Percentiles rank a stretch among this genome's conserved stretches.
These are phyloP conservation scores for Taphrina pruni DNA, from an alignment of 1,139 yeast species.

Conservation along the genomic window DNA sequence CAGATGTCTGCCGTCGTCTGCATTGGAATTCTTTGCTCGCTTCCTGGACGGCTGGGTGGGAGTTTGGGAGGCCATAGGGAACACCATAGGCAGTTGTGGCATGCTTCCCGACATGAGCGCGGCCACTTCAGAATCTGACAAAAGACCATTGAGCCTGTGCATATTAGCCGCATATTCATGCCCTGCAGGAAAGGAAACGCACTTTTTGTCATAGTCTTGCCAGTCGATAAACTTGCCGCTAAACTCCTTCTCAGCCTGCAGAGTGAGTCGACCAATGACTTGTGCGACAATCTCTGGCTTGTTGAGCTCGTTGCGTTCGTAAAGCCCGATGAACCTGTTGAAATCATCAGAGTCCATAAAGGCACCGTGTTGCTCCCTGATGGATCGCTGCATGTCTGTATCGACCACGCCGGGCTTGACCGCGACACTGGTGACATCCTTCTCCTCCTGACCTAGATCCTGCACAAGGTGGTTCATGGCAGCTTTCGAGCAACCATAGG, in stretches of 20 bases:
- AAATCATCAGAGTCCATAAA: conserved; percentile 31
- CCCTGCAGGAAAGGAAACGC: neutral
- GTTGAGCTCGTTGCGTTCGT: conserved; percentile 27
- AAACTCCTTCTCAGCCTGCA: conserved; percentile 30
- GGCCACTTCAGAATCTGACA: conserved; percentile 24
- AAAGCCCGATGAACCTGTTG: conserved; percentile 25
- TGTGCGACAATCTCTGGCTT: conserved; percentile 32
- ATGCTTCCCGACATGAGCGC: conserved; percentile 31
- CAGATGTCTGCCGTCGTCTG: conserved; percentile 34
- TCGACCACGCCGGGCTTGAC: conserved; percentile 95
- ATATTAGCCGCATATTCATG: neutral
- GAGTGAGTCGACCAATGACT: conserved; percentile 24
- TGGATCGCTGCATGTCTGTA: conserved; percentile 80
- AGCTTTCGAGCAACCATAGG: conserved; percentile 89
- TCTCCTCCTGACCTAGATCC: conserved; percentile 71
- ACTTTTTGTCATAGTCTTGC: conserved; percentile 33
- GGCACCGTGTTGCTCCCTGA: conserved; percentile 58
- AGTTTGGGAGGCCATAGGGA: neutral
- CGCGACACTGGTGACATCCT: conserved; percentile 64
- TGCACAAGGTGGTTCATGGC: conserved; percentile 77
- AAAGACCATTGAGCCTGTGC: conserved; percentile 15
- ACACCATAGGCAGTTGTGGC: conserved; percentile 31
- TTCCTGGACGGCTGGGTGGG: conserved; percentile 18
- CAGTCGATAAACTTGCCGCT: conserved; percentile 37
- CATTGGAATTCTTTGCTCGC: conserved; percentile 32